Base-by-base conservation (phyloP, 2,329 filamentous ascomycete species). In the Cordyceps tenuipes region DNA sequence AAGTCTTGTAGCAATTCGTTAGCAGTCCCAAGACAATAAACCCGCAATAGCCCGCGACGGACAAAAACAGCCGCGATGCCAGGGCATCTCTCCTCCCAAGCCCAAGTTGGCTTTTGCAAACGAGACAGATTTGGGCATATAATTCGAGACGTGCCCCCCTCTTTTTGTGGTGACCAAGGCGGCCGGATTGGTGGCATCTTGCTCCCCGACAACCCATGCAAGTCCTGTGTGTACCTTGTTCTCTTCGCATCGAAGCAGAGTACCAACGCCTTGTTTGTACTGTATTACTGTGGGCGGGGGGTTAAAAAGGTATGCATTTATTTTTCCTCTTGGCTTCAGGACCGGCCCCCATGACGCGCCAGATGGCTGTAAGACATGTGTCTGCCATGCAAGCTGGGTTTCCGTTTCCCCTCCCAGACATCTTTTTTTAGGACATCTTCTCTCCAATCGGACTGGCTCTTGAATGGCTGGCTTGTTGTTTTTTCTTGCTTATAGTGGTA, bases 371-470 rank as follows among this genome's bases (percentile, higher is more conserved):
- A 49, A 59, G 57, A 59, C 57, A 59, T 41, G 49, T 49, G 49
- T 44, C 57, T 47, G 41, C 57, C 57, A 59, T 59, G 48, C 49
- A 49, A 59, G 57, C 57, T 59, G 57, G 57, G 39, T 39, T 36
- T 17, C 56, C 26, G n/a, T 41, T 31, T 12, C 39, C 36, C 46
- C 15, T 34, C 47, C 29, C 47, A 44, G 44, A 57, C 44, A 29
- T 57, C 55, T 57, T 57, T 50, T 57, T 57, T 57, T 57, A 19
- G 55, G 55, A 57, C 15, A 29, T 23, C 23, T 15, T 57, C 46
- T 57, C 46, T 47, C 29, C 10, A 50, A 57, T 50, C 44, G 55
- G 55, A 21, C 41, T 50, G 15, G 29, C 43, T 13, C 15, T 29
- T 17, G 29, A 12, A 15, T n/a, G 23, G 34, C 56, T 57, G 15